Percentiles rank a stretch among this genome's conserved stretches.
phyloP scores from a whole-genome alignment of 495 filamentous ascomycete genomes.

The Penicillium dipodomyicola region DNA sequence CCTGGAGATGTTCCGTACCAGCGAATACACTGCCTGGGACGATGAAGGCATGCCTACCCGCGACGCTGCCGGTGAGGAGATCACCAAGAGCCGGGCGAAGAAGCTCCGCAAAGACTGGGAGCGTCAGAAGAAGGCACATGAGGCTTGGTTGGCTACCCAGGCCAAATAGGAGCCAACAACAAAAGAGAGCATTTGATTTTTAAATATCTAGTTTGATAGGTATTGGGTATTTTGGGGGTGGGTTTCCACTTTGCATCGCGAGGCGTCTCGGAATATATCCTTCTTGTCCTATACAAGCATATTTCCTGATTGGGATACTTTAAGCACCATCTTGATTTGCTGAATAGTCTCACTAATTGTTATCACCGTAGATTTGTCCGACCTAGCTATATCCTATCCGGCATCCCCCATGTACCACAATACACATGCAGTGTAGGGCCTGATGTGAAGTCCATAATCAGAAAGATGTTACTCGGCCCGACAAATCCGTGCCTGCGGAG shows the following conservation, averaged over 20 bases:
- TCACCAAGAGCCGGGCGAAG: conserved; percentile 78
- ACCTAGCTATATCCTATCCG: background rate
- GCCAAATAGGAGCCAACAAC: conserved; percentile 20
- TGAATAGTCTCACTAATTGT: background rate
- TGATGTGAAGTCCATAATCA: too few relatives aligned
- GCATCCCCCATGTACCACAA: background rate
- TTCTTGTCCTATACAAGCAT: conserved; percentile 6
- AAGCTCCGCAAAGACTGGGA: conserved; percentile 92
- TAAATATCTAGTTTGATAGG: background rate
- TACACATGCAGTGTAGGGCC: too few relatives aligned
- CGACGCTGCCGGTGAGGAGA: conserved; percentile 70
- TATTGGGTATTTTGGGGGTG: conserved; percentile 17
- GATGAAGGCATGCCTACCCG: conserved; percentile 78
- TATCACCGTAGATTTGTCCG: background rate
- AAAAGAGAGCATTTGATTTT: conserved; percentile 12
- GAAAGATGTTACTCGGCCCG: conserved; percentile 6
- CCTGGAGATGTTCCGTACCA: conserved; percentile 67
- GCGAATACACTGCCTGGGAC: conserved; percentile 82
- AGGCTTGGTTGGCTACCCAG: conserved; percentile 55
- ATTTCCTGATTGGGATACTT: conserved; percentile 8
- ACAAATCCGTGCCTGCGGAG: conserved; percentile 1
- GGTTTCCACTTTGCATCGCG: conserved; percentile 18
- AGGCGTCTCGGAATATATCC: conserved; percentile 17
- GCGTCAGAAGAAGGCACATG: conserved; percentile 83
- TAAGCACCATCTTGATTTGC: background rate